Evolutionary conservation across 1,139 yeast genomes (phyloP), one percentile per base, ranked within the genome.

Genomic region (Lodderomyces jiufengensis): DNA sequence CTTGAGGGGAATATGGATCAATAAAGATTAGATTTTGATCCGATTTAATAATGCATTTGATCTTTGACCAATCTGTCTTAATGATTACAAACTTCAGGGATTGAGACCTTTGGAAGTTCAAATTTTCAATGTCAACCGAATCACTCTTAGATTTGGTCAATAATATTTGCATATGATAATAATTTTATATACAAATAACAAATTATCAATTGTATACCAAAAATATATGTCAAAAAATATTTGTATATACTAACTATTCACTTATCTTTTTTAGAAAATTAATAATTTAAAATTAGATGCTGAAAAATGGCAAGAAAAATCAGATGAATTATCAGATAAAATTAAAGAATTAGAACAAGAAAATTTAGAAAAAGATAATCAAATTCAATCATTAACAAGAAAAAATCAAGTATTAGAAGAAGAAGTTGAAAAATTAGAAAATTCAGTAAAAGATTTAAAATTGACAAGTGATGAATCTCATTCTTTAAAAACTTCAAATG

Each of bases 251-350:
- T 12, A 4, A 12, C 9, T 22, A 30, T 15, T 24, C 13, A 6
- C 28, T 26, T 9, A 10, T 25, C 6, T 24, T 9, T 9, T 28
- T 24, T 48, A 84, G 94, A 90, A 92, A 80, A 73, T 92, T 73
- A 83, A 75, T 73, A 80, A 81, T 68, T 80, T 92, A 65, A 90
- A 90, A 70, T 74, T 85, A 55, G 98, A 92, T 61, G 90, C 96
- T 49, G 99, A 94, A 72, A 73, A 84, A 55, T 95, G 97, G 85
- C 96, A 90, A 72, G 96, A 87, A 63, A 86, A 88, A 73, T 84
- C 94, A 45, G 98, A 92, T 56, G 96, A 85, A 54, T 77, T 86
- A 54, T 65, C 80, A 43, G 80, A 75, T 47, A 81, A 81, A 62
- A 80, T 85, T 69, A 92, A 90, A 75, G 84, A 76, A 56, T 76